phyloP scores from a whole-genome alignment of 2,329 filamentous ascomycete species.

The Paecilomyces sp. region DNA sequence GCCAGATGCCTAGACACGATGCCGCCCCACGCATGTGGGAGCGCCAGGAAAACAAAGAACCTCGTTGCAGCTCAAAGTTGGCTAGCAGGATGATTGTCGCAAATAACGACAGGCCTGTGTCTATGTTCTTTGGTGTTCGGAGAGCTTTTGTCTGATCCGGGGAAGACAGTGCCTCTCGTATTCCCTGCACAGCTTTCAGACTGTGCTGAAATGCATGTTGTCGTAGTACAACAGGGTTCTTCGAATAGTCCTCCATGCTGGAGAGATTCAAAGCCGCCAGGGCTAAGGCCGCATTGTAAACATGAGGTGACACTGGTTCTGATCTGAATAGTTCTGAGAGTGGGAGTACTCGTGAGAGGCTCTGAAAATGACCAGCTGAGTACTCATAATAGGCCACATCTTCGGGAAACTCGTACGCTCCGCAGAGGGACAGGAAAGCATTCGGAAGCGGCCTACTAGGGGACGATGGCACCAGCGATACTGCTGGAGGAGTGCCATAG shows the following conservation, averaged over 20 bases:
- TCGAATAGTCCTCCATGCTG: conserved; percentile 1
- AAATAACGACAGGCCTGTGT: conserved; percentile 6
- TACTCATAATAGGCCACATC: conserved; percentile 8
- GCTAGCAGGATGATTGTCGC: conserved; percentile 8
- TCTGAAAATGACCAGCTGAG: conserved; percentile 2
- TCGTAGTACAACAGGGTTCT: conserved; percentile 2
- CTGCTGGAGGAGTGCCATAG: conserved; percentile 3
- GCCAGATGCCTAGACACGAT: conserved; percentile 4
- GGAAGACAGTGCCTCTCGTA: conserved; percentile 3
- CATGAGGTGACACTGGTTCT: conserved; percentile 7
- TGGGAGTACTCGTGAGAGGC: conserved; percentile 5
- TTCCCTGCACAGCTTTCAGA: conserved; percentile 5
- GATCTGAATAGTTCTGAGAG: conserved; percentile 6
- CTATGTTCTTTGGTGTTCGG: neutral
- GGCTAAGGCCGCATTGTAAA: conserved; percentile 7
- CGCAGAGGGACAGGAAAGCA: conserved; percentile 2
- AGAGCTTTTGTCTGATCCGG: neutral
- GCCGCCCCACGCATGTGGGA: conserved; percentile 9
- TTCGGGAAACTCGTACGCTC: conserved; percentile 8
- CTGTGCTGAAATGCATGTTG: conserved; percentile 9
- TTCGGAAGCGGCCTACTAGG: conserved; percentile 2
- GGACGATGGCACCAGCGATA: neutral
- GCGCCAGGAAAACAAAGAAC: conserved; percentile 6
- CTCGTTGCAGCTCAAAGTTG: conserved; percentile 10
- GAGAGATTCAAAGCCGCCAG: conserved; percentile 6